Evolutionary conservation across 1,139 yeast genomes (phyloP).

Genomic region (Hanseniaspora uvarum): DNA sequence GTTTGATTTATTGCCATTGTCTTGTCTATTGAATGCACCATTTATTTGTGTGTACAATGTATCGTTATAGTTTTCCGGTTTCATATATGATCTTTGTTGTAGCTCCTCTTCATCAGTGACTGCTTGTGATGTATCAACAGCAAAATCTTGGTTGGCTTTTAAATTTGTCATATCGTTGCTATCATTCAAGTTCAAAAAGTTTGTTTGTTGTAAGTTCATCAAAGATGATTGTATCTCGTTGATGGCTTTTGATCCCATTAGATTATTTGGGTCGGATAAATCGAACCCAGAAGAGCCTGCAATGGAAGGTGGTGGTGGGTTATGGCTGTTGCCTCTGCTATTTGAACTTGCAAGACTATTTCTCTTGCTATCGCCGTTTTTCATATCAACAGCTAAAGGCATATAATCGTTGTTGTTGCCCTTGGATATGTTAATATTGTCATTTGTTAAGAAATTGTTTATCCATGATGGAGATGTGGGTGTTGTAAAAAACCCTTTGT

Average conservation of each 20-base stretch:
- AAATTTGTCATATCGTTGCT: neutral
- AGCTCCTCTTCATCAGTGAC: conserved; percentile 4
- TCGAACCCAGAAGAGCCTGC: conserved; percentile 12
- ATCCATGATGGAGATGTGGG: conserved; percentile 19
- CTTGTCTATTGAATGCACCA: neutral
- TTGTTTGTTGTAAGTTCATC: conserved; percentile 12
- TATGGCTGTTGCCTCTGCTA: conserved; percentile 8
- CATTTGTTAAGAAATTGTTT: conserved; percentile 15
- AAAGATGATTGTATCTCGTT: conserved; percentile 14
- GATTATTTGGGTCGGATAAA: conserved; percentile 3
- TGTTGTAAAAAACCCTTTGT: conserved; percentile 18
- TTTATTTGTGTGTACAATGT: too few relatives aligned
- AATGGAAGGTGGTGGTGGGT: conserved; percentile 15
- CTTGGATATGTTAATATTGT: neutral
- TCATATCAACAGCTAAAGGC: neutral
- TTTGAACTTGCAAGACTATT: conserved; percentile 11
- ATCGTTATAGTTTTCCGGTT: conserved; percentile 5
- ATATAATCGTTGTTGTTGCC: neutral
- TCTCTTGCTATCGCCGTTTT: neutral
- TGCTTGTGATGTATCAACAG: neutral
- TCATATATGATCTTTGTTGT: neutral
- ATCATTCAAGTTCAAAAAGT: neutral
- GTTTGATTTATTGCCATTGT: neutral
- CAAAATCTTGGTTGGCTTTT: neutral
- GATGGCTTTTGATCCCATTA: conserved; percentile 15